Base-by-base conservation (phyloP, 108 stramenopile genomes). In the Nitzschia sp. region DNA sequence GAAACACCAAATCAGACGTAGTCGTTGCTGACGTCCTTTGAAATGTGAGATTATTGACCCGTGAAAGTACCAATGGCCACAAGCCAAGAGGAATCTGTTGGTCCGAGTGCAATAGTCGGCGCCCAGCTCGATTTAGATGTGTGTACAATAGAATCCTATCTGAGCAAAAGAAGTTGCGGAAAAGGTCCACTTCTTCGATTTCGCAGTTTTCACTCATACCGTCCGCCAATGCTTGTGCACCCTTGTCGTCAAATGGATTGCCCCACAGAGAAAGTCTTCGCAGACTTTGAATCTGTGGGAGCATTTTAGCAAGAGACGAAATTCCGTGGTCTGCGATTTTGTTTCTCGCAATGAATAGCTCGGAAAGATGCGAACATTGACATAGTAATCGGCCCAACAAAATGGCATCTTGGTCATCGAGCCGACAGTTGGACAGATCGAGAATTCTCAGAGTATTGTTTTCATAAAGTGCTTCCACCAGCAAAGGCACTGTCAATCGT, bases 181-280 rank as follows among this genome's bases (percentile, higher is more conserved):
- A 51, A 4, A 53, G 27, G 4, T 66, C 49, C 18, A 51, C 27
- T 4, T 31, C 33, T 18, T 29, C 19, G 19, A 66, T 2, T 2
- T 31, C 65, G 17, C 24, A 24, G 27, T 66, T 66, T 17, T 49
- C 11, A 32, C 21, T 13, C 29, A 66, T 31, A 17, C 32, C 65
- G 21, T 33, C 18, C 13, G 45, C 9, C 9, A 66, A 23, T 49
- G 28, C 65, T 2, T 11, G 38, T 23, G 65, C 65, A 25, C 48
- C 65, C 19, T 51, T 29, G 29, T 66, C 65, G 26, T 31, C 65
- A 54, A 66, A 66, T 29, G 47, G 47, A 34, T 66, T 66, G 1
- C 65, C 65, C 65, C 47, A 53, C 30, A 66, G 33, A 1, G 49
- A 66, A 1, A 66, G 49, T 9, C 29, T 66, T 8, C 30, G 26